Conservation (phyloP, 208 protist species). For the Trypanosoma platydactyli region DNA sequence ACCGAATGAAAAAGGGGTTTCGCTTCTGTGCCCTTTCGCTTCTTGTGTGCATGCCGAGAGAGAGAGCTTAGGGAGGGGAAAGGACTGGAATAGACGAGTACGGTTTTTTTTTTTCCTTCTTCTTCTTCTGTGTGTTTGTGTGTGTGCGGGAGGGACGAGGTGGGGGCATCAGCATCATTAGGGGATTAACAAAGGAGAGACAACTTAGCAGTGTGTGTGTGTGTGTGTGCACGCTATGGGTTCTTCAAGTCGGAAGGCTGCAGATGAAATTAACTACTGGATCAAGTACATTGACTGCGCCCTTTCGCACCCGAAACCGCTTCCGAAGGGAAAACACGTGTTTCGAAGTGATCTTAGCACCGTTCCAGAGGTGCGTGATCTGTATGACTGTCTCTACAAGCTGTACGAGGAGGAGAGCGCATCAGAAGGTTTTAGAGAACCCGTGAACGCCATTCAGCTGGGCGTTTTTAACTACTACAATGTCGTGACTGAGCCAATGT, state of each 20-base stretch:
- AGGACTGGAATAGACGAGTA: background rate
- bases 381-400: constrained; percentile 80
- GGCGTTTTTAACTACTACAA: constrained; percentile 76
- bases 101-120: background rate
- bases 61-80: background rate
- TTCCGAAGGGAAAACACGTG: constrained; percentile 66
- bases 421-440: constrained; percentile 68
- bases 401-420: constrained; percentile 73
- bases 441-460: constrained; percentile 72
- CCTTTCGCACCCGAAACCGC: constrained; percentile 53
- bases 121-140: background rate
- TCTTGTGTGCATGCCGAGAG: background rate
- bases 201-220: background rate
- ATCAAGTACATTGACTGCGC: constrained; percentile 70
- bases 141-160: background rate
- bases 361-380: constrained; percentile 51
- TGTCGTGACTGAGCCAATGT: constrained; percentile 60
- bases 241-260: constrained; percentile 32
- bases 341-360: constrained; percentile 41
- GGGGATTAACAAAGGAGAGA: too few relatives aligned
- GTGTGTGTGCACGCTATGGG: constrained; percentile 20
- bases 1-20: background rate
- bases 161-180: too few relatives aligned
- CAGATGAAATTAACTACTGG: constrained; percentile 64
- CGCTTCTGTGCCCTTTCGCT: background rate